Percentiles rank a stretch among this genome's conserved stretches.
phyloP scores from a whole-genome alignment of 2,329 filamentous ascomycete genomes.

The Botrytis fragariae region DNA sequence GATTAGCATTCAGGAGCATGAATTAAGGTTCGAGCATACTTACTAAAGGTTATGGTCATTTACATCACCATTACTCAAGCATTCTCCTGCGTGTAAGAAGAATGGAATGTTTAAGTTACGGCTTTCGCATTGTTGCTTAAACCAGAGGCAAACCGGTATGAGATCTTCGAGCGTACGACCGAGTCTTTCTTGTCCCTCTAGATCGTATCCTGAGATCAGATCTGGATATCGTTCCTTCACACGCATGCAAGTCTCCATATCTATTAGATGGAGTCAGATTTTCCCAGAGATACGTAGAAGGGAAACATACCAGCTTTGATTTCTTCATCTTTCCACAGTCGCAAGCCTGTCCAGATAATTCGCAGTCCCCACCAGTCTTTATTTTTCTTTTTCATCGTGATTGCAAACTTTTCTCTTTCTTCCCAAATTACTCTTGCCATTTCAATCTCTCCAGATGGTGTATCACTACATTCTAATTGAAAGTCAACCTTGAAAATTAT shows the following conservation, averaged over 20 bases:
- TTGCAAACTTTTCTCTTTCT: conserved; percentile 64
- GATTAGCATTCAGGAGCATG: neutral
- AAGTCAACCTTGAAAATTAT: conserved; percentile 61
- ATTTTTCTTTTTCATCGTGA: conserved; percentile 70
- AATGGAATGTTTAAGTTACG: conserved; percentile 79
- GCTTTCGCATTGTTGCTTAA: conserved; percentile 73
- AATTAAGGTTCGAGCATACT: neutral
- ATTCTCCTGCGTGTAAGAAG: conserved; percentile 92
- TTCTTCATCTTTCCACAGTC: conserved; percentile 56
- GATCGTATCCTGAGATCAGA: conserved; percentile 78
- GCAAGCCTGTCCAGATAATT: conserved; percentile 76
- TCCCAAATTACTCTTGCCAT: conserved; percentile 58
- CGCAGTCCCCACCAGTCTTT: conserved; percentile 76
- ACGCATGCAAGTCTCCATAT: conserved; percentile 80
- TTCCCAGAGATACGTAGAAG: neutral
- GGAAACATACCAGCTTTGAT: conserved; percentile 56
- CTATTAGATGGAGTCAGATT: conserved; percentile 32
- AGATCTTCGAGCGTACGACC: conserved; percentile 72
- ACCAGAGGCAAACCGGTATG: conserved; percentile 83
- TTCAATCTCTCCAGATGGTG: conserved; percentile 37
- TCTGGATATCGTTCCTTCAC: conserved; percentile 75
- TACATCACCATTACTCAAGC: conserved; percentile 68
- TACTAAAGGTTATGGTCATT: conserved; percentile 62
- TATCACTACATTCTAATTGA: conserved; percentile 48
- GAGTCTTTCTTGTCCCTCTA: conserved; percentile 80